A percentile compares a stretch with the other conserved stretches of the same genome.
These are phyloP conservation scores for Eutrema heterophyllum DNA, from an alignment of 345 rosid genomes.

Conservation along the genomic window DNA sequence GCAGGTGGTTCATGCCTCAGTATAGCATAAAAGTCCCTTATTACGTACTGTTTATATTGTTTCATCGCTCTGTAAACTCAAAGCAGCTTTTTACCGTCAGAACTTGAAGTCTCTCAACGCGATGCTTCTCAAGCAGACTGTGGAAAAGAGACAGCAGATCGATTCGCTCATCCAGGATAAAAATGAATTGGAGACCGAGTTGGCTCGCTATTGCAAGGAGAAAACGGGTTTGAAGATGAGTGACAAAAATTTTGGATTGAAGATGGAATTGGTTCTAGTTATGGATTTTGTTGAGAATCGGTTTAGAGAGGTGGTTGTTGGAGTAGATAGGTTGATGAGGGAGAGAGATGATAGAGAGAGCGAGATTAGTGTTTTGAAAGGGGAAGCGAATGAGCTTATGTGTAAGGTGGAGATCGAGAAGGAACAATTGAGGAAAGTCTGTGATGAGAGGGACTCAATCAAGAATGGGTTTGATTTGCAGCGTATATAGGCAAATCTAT, in stretches of 20 bases:
- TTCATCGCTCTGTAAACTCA: neutral
- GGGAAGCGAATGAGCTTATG: conserved; percentile 29
- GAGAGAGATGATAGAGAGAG: conserved; percentile 37
- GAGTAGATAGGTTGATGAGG: conserved; percentile 25
- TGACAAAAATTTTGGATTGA: conserved; percentile 40
- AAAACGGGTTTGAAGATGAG: conserved; percentile 28
- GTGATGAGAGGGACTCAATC: conserved; percentile 43
- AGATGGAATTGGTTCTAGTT: conserved; percentile 39
- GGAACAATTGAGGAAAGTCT: conserved; percentile 20
- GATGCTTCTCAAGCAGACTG: conserved; percentile 49
- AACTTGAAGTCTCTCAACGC: conserved; percentile 54
- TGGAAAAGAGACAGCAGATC: conserved; percentile 47
- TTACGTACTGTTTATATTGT: neutral
- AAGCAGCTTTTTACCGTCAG: too few species aligned
- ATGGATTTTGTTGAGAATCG: conserved; percentile 35
- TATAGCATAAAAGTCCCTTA: neutral
- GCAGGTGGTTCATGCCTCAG: neutral
- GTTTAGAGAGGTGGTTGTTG: conserved; percentile 36
- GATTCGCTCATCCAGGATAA: conserved; percentile 41
- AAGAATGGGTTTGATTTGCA: conserved; percentile 27
- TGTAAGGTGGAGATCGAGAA: conserved; percentile 36
- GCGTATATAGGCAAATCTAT: conserved; percentile 26
- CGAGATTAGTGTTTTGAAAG: conserved; percentile 36
- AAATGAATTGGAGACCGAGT: conserved; percentile 41
- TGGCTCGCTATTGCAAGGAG: conserved; percentile 27